These are phyloP conservation scores for Suhomyces sp. DNA, from an alignment of 805 yeast species.

Conservation along the genomic window DNA sequence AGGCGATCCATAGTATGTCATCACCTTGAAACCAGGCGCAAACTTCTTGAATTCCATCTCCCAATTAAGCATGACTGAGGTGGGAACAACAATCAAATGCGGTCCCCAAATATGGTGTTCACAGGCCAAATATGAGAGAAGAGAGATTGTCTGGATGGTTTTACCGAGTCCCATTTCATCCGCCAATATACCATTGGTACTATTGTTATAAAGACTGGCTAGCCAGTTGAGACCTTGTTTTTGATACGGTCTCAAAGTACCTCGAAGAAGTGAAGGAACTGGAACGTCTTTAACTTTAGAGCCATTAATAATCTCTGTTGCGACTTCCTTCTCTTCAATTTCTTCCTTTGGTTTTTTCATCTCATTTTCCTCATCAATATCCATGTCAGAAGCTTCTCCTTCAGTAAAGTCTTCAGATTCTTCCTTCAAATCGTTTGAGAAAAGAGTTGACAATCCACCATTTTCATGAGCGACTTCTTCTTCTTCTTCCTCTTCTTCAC, in stretches of 20 bases:
- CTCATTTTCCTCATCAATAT: slow-evolving; percentile 14
- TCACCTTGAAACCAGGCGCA: slow-evolving; percentile 95
- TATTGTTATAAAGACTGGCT: slow-evolving; percentile 86
- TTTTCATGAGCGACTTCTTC: slow-evolving; percentile 10
- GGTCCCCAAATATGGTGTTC: slow-evolving; percentile 98
- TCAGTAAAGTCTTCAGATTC: slow-evolving; percentile 16
- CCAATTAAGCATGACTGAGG: slow-evolving; percentile 97
- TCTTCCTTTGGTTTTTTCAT: slow-evolving; percentile 12
- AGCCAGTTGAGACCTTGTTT: slow-evolving; percentile 97
- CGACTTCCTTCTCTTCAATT: not conserved
- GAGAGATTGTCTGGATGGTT: slow-evolving; percentile 91
- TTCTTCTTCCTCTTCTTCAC: slow-evolving; percentile 10
- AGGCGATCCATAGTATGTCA: slow-evolving; percentile 95
- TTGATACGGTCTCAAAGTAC: slow-evolving; percentile 84
- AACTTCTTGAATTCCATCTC: slow-evolving; percentile 98
- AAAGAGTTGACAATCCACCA: slow-evolving; percentile 5
- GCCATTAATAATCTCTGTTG: slow-evolving; percentile 37
- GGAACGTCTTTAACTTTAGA: slow-evolving; percentile 62
- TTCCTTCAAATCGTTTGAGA: slow-evolving; percentile 8
- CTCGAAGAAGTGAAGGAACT: slow-evolving; percentile 71
- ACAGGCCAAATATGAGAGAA: slow-evolving; percentile 85
- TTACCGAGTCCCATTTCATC: slow-evolving; percentile 99
- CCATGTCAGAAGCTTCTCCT: slow-evolving; percentile 9
- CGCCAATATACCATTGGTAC: slow-evolving; percentile 94
- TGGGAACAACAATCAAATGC: slow-evolving; percentile 93